phyloP scores from a whole-genome alignment of 2,329 filamentous ascomycete genomes.

The Talaromyces funiculosus region DNA sequence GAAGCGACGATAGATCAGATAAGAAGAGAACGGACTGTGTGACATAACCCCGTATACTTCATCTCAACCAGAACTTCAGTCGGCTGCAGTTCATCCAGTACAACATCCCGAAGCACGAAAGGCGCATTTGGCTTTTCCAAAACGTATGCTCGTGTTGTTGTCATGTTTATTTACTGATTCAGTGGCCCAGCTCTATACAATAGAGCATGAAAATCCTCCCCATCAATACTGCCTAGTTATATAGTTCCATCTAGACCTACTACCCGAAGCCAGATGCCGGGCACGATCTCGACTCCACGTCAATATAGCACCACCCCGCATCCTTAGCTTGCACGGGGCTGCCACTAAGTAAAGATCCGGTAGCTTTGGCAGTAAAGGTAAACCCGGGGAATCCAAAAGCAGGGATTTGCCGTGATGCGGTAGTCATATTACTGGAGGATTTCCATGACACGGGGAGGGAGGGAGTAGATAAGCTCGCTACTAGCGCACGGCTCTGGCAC shows the following conservation, averaged over 20 bases:
- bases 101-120: background rate
- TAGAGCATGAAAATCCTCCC: background rate
- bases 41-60: background rate
- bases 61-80: background rate
- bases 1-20: no score
- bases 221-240: background rate
- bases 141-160: background rate
- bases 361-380: background rate
- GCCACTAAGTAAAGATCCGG: background rate
- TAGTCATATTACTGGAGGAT: background rate
- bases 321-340: background rate
- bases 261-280: background rate
- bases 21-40: background rate
- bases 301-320: background rate
- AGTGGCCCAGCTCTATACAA: background rate
- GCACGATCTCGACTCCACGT: background rate
- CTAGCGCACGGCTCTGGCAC: background rate
- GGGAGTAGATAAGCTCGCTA: background rate
- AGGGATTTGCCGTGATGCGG: background rate
- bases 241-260: background rate
- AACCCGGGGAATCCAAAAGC: background rate
- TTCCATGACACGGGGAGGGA: background rate
- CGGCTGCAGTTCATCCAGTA: background rate
- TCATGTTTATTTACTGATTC: background rate
- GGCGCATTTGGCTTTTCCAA: background rate